These are phyloP conservation scores for Colletotrichum plurivorum DNA, from an alignment of 2,329 filamentous ascomycete genomes.

Conservation along the genomic window DNA sequence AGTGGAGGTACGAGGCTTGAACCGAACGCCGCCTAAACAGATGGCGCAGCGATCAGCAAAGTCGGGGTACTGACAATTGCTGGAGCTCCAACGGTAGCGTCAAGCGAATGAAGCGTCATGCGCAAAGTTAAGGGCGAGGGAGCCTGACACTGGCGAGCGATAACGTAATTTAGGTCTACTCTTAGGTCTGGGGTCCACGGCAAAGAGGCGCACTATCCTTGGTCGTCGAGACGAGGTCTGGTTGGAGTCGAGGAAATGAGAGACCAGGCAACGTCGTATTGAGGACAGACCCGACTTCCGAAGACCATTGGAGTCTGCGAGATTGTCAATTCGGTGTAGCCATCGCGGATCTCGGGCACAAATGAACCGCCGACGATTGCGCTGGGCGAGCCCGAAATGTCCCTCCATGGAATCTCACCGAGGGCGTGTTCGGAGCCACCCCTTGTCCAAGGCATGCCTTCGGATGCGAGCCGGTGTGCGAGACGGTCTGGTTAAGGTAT, in stretches of 20 bases:
- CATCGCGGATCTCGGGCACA: background rate
- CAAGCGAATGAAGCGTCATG: no score
- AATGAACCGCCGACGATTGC: background rate
- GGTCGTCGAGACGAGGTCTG: background rate
- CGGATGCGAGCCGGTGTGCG: slow-evolving; percentile 18
- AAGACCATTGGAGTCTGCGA: background rate
- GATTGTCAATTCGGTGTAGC: background rate
- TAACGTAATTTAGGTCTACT: slow-evolving; percentile 3
- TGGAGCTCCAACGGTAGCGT: background rate
- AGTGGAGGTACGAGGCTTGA: slow-evolving; percentile 14
- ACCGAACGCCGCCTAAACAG: background rate
- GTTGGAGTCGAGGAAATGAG: background rate
- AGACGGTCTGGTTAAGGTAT: slow-evolving; percentile 10
- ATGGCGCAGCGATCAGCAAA: slow-evolving; percentile 8
- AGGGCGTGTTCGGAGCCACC: background rate
- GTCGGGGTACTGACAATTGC: background rate
- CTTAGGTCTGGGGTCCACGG: slow-evolving; percentile 10
- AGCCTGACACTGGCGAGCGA: background rate
- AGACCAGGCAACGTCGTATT: background rate
- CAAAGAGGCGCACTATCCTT: slow-evolving; percentile 8
- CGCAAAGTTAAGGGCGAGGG: background rate
- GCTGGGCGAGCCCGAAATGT: background rate
- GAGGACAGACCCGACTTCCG: background rate
- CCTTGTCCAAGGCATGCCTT: slow-evolving; percentile 9
- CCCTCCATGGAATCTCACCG: background rate